Evolutionary conservation across 192 early-diverging fungal genomes (phyloP), one percentile per base, ranked within the genome.

Genomic region (Martensiomyces pterosporus): DNA sequence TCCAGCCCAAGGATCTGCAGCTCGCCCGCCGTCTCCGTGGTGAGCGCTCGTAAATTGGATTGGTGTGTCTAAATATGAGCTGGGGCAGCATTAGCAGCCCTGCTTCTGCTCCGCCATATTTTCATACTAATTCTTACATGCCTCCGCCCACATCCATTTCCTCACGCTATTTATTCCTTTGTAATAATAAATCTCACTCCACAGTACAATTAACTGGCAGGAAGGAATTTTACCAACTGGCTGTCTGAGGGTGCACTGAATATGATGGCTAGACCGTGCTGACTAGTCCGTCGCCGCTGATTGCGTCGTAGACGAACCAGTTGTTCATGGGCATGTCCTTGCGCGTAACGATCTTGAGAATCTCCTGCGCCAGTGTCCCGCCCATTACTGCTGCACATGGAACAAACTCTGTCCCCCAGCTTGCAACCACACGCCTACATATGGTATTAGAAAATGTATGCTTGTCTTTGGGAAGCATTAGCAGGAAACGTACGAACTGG

Each of bases 1-100:
- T 99, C 81, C 94, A 97, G 77, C 96, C 94, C 70, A 96, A 96
- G 85, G 96, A 99, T 74, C 90, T 98, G 68, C 95, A 98, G 79
- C 82, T 98, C 57, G 94, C 93, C 56, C 87, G 91, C 54, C 86
- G 93, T 79, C 90, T 98, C 63, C 88, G 89, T 64, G 89, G 89
- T 56, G 88, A 91, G 72, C 85, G 89, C 62, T 83, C 86, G 62
- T 91, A 86, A 78, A 32, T 32, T 8, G 29, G 29, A 32, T 32
- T n/a, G n/a, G n/a, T n/a, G n/a, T n/a, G n/a, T n/a, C n/a, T n/a
- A n/a, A n/a, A n/a, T n/a, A n/a, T n/a, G n/a, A n/a, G n/a, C n/a
- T n/a, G n/a, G n/a, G n/a, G n/a, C n/a, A n/a, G n/a, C n/a, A n/a
- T n/a, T n/a, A n/a, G n/a, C n/a, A n/a, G n/a, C n/a, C n/a, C n/a